Evolutionary conservation across 2,329 filamentous ascomycete species (phyloP).

Genomic region (Emmonsia crescens): DNA sequence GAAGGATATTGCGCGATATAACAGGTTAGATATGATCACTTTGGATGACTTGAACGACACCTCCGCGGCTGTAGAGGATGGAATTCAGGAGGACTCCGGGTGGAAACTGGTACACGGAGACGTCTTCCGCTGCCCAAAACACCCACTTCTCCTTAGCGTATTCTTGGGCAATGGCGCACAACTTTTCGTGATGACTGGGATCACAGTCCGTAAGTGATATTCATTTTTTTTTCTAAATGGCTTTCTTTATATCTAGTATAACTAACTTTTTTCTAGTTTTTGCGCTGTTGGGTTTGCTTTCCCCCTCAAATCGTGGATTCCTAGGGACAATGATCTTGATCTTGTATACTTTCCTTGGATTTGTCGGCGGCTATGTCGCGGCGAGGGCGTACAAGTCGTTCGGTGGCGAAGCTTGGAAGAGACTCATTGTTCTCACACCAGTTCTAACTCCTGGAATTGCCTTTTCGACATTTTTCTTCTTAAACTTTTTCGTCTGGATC

Average conservation of each 20-base stretch:
- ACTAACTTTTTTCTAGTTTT: constrained; percentile 43
- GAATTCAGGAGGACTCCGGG: constrained; percentile 91
- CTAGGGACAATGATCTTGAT: constrained; percentile 88
- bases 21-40: constrained; percentile 81
- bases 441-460: constrained; percentile 75
- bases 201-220: constrained; percentile 57
- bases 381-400: constrained; percentile 90
- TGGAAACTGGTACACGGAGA: constrained; percentile 98
- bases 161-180: constrained; percentile 89
- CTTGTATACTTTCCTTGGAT: constrained; percentile 85
- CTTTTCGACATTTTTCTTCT: constrained; percentile 79
- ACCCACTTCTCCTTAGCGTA: constrained; percentile 73
- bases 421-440: constrained; percentile 82
- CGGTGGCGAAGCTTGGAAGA: constrained; percentile 85
- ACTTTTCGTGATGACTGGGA: constrained; percentile 93
- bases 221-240: background rate
- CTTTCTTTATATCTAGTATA: background rate
- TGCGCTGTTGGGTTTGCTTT: constrained; percentile 86
- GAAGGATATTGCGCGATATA: constrained; percentile 95
- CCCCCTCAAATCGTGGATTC: constrained; percentile 88
- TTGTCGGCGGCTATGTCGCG: constrained; percentile 82
- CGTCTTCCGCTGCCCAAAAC: constrained; percentile 80
- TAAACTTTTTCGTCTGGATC: constrained; percentile 94
- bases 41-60: constrained; percentile 80
- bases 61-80: constrained; percentile 66